Base-by-base conservation (phyloP, 2,329 filamentous ascomycete genomes). In the Pseudogymnoascus sp. region DNA sequence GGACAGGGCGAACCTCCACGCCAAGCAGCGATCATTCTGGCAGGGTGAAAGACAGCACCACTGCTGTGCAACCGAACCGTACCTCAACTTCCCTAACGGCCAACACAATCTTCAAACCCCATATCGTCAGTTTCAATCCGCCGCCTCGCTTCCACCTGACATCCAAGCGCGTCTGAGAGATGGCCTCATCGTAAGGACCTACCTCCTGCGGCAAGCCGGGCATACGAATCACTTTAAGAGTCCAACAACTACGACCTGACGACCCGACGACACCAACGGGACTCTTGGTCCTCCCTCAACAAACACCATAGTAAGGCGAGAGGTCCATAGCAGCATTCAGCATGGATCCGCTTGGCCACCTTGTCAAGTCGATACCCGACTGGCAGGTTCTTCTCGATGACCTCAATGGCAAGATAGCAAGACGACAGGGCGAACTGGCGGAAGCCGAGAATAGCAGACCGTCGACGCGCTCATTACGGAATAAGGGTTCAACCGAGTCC, bases 341-440 rank as follows among this genome's bases (percentile, higher is more conserved):
- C 16, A 81, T 83, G 75, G 85, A 87, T 65, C 81, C 84, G 29
- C 74, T 88, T 62, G 80, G 76, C 62, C 80, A 80, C 64, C 76
- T 88, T 38, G 76, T 78, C 62, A 76, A 73, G 67, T 83, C 85
- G 65, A 78, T 86, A 44, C 85, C 85, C 14, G 79, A 82, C 71
- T 88, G 85, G 85, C 75, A 82, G 38, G 76, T 76, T 64, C 80
- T 82, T 21, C 78, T 88, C 50, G 82, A 86, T 65, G 81, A 86
- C 61, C 79, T 88, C 64, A 85, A 79, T 70, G 77, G 78, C 64
- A 81, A 87, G 72, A 85, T 88, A 64, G 80, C 84, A 64, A 77
- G 81, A 70, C 83, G 85, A 64, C 85, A 88, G 75, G 74, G 77
- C 61, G 84, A 87, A 70, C 77, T 87, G 63, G 85, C 84, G 37